These are phyloP conservation scores for Starmerella roubikii DNA, from an alignment of 805 yeast species.

Conservation along the genomic window DNA sequence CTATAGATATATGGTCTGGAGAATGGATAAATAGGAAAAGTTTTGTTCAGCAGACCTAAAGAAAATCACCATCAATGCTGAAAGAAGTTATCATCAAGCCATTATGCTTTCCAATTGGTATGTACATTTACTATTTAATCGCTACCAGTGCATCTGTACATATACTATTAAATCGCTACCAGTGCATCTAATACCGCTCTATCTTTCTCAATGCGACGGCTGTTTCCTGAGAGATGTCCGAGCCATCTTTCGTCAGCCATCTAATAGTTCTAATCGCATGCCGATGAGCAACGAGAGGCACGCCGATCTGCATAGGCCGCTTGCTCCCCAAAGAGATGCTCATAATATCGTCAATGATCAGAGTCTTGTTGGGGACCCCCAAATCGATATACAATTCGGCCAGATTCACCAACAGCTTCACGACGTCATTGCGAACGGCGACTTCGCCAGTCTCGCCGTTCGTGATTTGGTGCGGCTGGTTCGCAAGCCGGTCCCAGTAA, in stretches of 20 bases:
- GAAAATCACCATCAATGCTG: too few relatives aligned
- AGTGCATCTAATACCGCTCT: background rate
- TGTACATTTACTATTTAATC: too few relatives aligned
- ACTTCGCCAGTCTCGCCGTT: background rate
- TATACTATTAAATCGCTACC: too few relatives aligned
- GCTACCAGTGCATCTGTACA: too few relatives aligned
- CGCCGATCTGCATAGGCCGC: background rate
- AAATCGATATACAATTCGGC: constrained; percentile 8
- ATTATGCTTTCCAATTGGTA: too few relatives aligned
- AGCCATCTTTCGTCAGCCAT: background rate
- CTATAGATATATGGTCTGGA: too few relatives aligned
- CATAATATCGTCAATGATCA: background rate
- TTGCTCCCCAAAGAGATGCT: background rate
- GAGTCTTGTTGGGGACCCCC: background rate
- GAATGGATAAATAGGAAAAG: too few relatives aligned
- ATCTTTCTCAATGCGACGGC: background rate
- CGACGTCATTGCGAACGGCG: constrained; percentile 1
- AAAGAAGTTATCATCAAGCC: too few relatives aligned
- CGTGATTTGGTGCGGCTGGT: background rate
- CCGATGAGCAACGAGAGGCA: constrained; percentile 4
- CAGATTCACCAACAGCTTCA: constrained; percentile 2
- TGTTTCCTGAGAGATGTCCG: background rate
- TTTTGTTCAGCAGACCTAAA: too few relatives aligned
- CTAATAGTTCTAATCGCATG: constrained; percentile 8
- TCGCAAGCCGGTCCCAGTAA: background rate